These are phyloP conservation scores for Psilocybe cubensis DNA, from an alignment of 768 basidiomycete genomes.

Conservation along the genomic window DNA sequence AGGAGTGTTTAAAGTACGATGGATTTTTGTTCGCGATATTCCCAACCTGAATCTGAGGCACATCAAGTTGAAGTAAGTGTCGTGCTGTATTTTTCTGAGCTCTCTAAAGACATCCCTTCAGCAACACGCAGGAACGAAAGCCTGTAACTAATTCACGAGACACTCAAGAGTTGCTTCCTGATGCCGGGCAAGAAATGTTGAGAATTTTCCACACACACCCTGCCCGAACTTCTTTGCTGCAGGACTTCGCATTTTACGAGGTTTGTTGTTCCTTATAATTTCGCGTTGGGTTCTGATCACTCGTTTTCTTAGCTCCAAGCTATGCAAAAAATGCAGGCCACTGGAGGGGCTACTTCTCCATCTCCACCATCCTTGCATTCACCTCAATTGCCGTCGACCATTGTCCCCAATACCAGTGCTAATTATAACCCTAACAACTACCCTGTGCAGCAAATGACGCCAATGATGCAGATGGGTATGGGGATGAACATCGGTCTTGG, in stretches of 20 bases:
- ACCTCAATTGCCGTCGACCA: constrained; percentile 36
- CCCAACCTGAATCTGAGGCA: constrained; percentile 89
- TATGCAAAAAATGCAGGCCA: constrained; percentile 71
- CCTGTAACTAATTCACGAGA: constrained; percentile 98
- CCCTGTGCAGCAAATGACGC: constrained; percentile 59
- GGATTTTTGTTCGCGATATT: constrained; percentile 97
- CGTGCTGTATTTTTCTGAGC: not conserved
- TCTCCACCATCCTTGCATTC: constrained; percentile 42
- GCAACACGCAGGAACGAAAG: constrained; percentile 97
- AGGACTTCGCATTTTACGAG: constrained; percentile 94
- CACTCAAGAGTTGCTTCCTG: constrained; percentile 94
- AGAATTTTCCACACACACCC: constrained; percentile 94
- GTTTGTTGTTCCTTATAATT: constrained; percentile 42
- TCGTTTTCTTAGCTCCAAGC: constrained; percentile 68
- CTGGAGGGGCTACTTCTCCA: constrained; percentile 38
- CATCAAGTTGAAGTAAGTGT: constrained; percentile 78
- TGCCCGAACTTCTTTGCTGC: constrained; percentile 88
- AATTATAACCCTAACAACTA: constrained; percentile 59
- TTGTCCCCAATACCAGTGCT: constrained; percentile 42
- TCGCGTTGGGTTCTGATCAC: not conserved
- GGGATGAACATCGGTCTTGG: constrained; percentile 55
- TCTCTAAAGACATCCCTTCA: constrained; percentile 33
- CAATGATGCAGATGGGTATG: constrained; percentile 62
- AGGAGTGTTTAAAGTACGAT: constrained; percentile 96
- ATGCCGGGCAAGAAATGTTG: constrained; percentile 96